A percentile compares a stretch with the other conserved stretches of the same genome.
phyloP scores from a whole-genome alignment of 2,329 filamentous ascomycete species.

The Cladobotryum protrusum region DNA sequence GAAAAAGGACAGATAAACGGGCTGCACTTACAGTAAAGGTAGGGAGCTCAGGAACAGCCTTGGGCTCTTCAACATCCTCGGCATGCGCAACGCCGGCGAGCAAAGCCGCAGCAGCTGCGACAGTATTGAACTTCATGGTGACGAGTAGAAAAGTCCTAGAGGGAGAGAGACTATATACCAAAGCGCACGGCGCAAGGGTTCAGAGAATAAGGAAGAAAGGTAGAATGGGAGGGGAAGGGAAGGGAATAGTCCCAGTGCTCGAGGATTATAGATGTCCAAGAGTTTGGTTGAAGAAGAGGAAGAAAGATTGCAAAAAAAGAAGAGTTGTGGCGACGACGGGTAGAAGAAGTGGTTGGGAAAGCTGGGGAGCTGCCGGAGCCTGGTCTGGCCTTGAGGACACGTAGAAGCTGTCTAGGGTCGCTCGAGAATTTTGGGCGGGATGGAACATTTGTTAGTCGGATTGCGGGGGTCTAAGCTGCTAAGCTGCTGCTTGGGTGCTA shows the following conservation, averaged over 20 bases:
- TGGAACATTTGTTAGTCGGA: neutral
- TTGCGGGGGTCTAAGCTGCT: slow-evolving; percentile 10
- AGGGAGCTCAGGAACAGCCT: slow-evolving; percentile 60
- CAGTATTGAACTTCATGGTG: slow-evolving; percentile 79
- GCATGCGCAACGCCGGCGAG: slow-evolving; percentile 64
- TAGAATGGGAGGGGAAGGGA: slow-evolving; percentile 11
- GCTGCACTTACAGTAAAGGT: slow-evolving; percentile 73
- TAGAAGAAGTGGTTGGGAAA: slow-evolving; percentile 17
- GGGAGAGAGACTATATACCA: slow-evolving; percentile 13
- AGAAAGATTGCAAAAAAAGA: slow-evolving; percentile 10
- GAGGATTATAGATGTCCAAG: slow-evolving; percentile 21
- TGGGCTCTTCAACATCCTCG: slow-evolving; percentile 59
- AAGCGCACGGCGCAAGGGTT: slow-evolving; percentile 18
- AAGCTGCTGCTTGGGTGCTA: neutral
- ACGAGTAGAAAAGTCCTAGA: slow-evolving; percentile 41
- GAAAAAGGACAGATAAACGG: neutral
- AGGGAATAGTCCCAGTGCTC: slow-evolving; percentile 21
- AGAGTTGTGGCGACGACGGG: slow-evolving; percentile 18
- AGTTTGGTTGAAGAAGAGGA: slow-evolving; percentile 21
- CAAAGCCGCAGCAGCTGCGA: slow-evolving; percentile 67
- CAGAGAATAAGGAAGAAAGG: slow-evolving; percentile 8
- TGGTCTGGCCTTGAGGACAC: slow-evolving; percentile 25
- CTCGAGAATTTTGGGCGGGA: slow-evolving; percentile 6
- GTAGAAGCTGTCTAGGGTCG: slow-evolving; percentile 23
- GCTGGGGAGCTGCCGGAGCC: slow-evolving; percentile 14